These are phyloP conservation scores for Malus hybrid DNA, from an alignment of 331 rosid species.

Conservation along the genomic window DNA sequence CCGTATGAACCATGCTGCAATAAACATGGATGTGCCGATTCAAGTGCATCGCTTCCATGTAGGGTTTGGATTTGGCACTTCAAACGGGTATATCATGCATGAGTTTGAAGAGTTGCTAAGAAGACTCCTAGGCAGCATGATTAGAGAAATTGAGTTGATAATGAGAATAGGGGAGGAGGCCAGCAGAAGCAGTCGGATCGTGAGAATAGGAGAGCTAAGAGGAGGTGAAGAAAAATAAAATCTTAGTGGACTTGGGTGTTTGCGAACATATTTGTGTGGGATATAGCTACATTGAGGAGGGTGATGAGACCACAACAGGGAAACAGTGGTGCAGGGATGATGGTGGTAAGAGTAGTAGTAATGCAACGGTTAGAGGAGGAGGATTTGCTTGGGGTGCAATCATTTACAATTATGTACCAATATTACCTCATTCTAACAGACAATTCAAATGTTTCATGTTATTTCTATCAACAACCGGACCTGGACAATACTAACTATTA, in stretches of 20 bases:
- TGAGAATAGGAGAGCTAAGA: constrained; percentile 78
- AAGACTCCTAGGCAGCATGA: constrained; percentile 63
- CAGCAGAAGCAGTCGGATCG: constrained; percentile 34
- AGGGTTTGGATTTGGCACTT: constrained; percentile 70
- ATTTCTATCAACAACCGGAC: not conserved
- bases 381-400: constrained; percentile 8
- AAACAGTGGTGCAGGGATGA: constrained; percentile 47
- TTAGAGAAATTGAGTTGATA: constrained; percentile 67
- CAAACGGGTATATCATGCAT: constrained; percentile 65
- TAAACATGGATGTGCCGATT: constrained; percentile 59
- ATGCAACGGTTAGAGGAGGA: constrained; percentile 3
- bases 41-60: constrained; percentile 86
- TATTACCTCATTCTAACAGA: too few relatives aligned
- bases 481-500: not conserved
- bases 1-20: constrained; percentile 35
- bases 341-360: not conserved
- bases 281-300: constrained; percentile 71
- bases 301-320: constrained; percentile 66
- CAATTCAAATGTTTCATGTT: not conserved
- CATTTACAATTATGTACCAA: not conserved
- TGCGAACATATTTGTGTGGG: constrained; percentile 60
- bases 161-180: constrained; percentile 55
- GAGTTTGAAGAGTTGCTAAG: constrained; percentile 84
- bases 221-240: constrained; percentile 77
- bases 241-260: constrained; percentile 54